Conservation (phyloP, 2,329 filamentous ascomycete species). For the Sporothrix dimorphospora region DNA sequence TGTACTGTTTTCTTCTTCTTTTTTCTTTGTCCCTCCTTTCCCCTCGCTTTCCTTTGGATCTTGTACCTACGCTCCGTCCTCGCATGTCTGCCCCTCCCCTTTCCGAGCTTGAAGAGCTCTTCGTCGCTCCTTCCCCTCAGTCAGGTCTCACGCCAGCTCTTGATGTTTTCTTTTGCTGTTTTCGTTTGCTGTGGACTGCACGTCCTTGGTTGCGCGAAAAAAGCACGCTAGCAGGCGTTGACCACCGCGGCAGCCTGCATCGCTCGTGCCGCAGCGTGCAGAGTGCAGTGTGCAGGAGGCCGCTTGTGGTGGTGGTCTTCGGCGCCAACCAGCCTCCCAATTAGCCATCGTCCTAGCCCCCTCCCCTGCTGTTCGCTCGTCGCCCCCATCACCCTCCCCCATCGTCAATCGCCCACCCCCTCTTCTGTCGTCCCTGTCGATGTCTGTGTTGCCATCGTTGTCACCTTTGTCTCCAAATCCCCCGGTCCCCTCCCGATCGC, state of each 20-base stretch:
- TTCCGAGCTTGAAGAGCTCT: neutral
- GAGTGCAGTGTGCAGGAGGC: slow-evolving; percentile 21
- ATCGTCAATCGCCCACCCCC: neutral
- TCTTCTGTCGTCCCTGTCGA: neutral
- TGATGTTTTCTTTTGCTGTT: neutral
- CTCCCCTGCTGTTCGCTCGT: neutral
- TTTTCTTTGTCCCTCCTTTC: neutral
- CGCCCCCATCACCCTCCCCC: neutral
- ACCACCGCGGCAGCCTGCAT: slow-evolving; percentile 22
- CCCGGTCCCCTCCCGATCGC: neutral
- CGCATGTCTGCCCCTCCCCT: neutral
- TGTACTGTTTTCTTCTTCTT: neutral
- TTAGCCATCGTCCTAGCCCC: neutral
- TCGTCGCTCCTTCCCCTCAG: neutral
- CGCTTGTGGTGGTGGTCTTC: slow-evolving; percentile 7
- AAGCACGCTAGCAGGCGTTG: slow-evolving; percentile 24
- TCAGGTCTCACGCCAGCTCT: slow-evolving; percentile 13
- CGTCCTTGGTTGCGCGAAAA: slow-evolving; percentile 13
- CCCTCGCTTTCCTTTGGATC: neutral
- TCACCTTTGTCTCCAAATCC: slow-evolving; percentile 7
- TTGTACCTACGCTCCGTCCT: neutral
- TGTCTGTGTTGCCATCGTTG: slow-evolving; percentile 7
- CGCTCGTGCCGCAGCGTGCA: neutral
- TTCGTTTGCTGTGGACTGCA: neutral
- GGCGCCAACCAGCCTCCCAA: neutral